Evolutionary conservation across 352 stramenopile species (phyloP).

Genomic region (Saprolegnia parasitica): DNA sequence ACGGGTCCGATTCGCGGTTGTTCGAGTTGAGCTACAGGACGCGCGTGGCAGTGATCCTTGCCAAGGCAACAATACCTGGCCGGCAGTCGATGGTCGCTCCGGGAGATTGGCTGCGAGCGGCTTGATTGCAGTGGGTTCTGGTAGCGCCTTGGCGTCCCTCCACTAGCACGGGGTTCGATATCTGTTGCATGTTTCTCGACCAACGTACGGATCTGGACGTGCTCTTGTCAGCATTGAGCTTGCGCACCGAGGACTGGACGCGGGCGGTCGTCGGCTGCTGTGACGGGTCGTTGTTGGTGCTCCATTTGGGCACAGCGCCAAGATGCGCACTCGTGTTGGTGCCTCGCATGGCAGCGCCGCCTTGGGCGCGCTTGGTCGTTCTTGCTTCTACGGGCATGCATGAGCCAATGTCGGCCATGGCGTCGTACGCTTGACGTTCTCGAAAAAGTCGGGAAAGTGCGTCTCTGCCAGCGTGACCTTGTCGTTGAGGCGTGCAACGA

Average conservation of each 20-base stretch:
- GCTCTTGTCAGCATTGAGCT: background rate
- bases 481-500: conserved; percentile 19
- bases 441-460: conserved; percentile 29
- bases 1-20: background rate
- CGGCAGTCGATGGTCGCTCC: conserved; percentile 21
- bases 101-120: background rate
- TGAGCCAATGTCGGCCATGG: background rate
- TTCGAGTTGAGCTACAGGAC: background rate
- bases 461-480: conserved; percentile 17
- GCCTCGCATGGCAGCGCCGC: conserved; percentile 1
- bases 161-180: background rate
- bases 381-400: conserved; percentile 4
- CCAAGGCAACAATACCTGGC: background rate
- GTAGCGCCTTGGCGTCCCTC: conserved; percentile 15
- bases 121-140: conserved; percentile 2
- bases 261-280: background rate
- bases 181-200: background rate
- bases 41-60: background rate
- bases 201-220: background rate
- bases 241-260: background rate
- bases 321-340: background rate
- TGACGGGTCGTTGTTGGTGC: conserved; percentile 16
- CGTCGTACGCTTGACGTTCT: conserved; percentile 17
- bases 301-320: conserved; percentile 13
- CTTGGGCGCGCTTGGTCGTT: background rate